Percentiles rank a stretch among this genome's conserved stretches.
phyloP scores from a whole-genome alignment of 768 basidiomycete genomes.

The Auriscalpium orientale region DNA sequence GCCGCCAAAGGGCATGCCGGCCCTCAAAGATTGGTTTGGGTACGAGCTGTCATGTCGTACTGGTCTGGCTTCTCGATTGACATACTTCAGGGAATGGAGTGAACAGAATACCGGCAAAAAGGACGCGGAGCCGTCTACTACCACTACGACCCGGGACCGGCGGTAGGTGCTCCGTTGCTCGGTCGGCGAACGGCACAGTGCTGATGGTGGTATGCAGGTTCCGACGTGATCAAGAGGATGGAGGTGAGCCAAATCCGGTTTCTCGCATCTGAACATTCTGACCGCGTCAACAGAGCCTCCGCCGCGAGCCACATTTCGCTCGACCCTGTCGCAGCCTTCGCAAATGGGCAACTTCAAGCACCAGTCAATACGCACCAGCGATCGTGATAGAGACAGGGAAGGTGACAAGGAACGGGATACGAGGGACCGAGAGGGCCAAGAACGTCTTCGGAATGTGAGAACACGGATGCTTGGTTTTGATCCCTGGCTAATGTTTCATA shows the following conservation, averaged over 20 bases:
- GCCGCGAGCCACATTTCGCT: slow-evolving; percentile 61
- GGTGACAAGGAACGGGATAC: slow-evolving; percentile 46
- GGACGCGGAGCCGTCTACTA: slow-evolving; percentile 50
- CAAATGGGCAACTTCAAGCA: slow-evolving; percentile 94
- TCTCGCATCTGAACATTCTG: too few species aligned
- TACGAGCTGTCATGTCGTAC: slow-evolving; percentile 29
- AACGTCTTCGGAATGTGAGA: slow-evolving; percentile 68
- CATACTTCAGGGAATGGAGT: slow-evolving; percentile 37
- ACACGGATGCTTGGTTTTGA: slow-evolving; percentile 5
- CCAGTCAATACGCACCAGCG: slow-evolving; percentile 65
- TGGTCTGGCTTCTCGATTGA: slow-evolving; percentile 11
- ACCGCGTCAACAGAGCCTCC: slow-evolving; percentile 34
- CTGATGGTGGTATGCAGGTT: slow-evolving; percentile 37
- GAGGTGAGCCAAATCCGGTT: slow-evolving; percentile 33
- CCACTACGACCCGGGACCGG: slow-evolving; percentile 54
- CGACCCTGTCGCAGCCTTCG: slow-evolving; percentile 70
- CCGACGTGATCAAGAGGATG: slow-evolving; percentile 70
- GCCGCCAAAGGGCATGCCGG: slow-evolving; percentile 69
- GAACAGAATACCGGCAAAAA: slow-evolving; percentile 62
- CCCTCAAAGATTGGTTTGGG: slow-evolving; percentile 87
- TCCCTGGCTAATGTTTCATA: slow-evolving; percentile 22
- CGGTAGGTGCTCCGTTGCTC: slow-evolving; percentile 35
- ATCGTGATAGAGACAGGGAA: slow-evolving; percentile 38
- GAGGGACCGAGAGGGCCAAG: slow-evolving; percentile 70
- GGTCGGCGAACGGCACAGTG: too few species aligned